These are phyloP conservation scores for Exsudoporus floridanus DNA, from an alignment of 1,284 basidiomycete species.

Conservation along the genomic window DNA sequence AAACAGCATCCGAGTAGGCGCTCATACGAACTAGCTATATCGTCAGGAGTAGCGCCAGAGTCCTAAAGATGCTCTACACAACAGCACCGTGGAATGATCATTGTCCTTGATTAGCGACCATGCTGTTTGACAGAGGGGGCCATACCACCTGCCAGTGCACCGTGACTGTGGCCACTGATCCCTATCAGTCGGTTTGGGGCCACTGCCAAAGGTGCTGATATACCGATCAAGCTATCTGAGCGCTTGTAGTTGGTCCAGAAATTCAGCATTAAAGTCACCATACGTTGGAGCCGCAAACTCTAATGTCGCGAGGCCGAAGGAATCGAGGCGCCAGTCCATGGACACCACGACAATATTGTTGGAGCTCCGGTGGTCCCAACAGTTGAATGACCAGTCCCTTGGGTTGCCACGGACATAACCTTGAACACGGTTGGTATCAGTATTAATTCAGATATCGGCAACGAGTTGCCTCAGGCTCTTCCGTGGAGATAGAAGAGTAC, in stretches of 20 bases:
- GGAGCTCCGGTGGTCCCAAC: slow-evolving; percentile 51
- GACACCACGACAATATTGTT: slow-evolving; percentile 55
- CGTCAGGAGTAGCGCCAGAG: slow-evolving; percentile 45
- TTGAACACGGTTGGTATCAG: slow-evolving; percentile 18
- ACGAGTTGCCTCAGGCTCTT: slow-evolving; percentile 48
- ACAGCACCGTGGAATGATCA: slow-evolving; percentile 52
- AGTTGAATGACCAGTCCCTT: slow-evolving; percentile 53
- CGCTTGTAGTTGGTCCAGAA: slow-evolving; percentile 60
- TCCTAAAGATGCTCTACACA: slow-evolving; percentile 58
- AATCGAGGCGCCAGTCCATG: slow-evolving; percentile 52
- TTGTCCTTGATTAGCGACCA: slow-evolving; percentile 44
- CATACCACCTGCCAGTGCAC: slow-evolving; percentile 61
- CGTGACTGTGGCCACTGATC: slow-evolving; percentile 63
- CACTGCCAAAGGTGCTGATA: slow-evolving; percentile 64
- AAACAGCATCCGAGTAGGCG: neutral
- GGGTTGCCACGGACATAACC: slow-evolving; percentile 60
- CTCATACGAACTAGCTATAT: slow-evolving; percentile 45
- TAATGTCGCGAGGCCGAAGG: slow-evolving; percentile 50
- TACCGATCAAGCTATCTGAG: slow-evolving; percentile 62
- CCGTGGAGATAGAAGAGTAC: slow-evolving; percentile 70
- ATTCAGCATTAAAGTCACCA: slow-evolving; percentile 60
- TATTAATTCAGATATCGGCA: slow-evolving; percentile 1
- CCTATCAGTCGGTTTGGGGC: slow-evolving; percentile 36
- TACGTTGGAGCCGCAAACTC: slow-evolving; percentile 41
- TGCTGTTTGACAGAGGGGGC: slow-evolving; percentile 54